A percentile compares a stretch with the other conserved stretches of the same genome.
These are phyloP conservation scores for Blastobotrys aristatus DNA, from an alignment of 1,139 yeast genomes.

Conservation along the genomic window DNA sequence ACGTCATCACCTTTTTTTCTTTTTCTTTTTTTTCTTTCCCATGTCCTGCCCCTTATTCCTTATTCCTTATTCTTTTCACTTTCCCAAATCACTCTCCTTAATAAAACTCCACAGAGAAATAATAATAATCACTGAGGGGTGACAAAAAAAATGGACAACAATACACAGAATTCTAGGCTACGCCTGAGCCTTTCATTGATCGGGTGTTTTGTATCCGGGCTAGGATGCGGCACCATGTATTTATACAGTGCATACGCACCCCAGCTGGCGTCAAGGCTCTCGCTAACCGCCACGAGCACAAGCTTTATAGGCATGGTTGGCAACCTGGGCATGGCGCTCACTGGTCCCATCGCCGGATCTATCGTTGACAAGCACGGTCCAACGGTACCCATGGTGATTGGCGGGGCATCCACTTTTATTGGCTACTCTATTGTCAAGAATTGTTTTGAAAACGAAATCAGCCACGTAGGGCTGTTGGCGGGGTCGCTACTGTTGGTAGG, in stretches of 20 bases:
- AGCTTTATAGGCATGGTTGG: constrained; percentile 56
- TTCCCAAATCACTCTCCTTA: no score
- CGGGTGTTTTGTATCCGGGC: constrained; percentile 18
- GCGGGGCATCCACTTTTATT: constrained; percentile 28
- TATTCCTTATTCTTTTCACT: background rate
- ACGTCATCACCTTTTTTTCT: background rate
- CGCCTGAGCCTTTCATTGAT: constrained; percentile 8
- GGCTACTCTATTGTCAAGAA: constrained; percentile 33
- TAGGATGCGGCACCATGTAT: constrained; percentile 59
- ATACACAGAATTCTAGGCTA: no score
- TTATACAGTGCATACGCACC: constrained; percentile 63
- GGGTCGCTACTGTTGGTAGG: constrained; percentile 35
- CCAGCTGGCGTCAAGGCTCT: constrained; percentile 50
- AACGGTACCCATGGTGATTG: constrained; percentile 34
- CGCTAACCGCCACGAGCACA: constrained; percentile 50
- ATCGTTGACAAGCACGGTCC: constrained; percentile 57
- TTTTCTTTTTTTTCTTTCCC: background rate
- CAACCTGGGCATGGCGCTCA: constrained; percentile 52
- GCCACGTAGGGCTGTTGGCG: constrained; percentile 27
- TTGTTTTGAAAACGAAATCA: constrained; percentile 22
- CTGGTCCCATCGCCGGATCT: constrained; percentile 58
- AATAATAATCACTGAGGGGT: no score
- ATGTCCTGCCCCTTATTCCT: background rate
- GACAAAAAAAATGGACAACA: no score
- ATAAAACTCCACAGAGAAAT: no score